Percentiles rank a stretch among this genome's conserved stretches.
Conservation (phyloP, 805 yeast species). For the Saccharomyces paradoxus region DNA sequence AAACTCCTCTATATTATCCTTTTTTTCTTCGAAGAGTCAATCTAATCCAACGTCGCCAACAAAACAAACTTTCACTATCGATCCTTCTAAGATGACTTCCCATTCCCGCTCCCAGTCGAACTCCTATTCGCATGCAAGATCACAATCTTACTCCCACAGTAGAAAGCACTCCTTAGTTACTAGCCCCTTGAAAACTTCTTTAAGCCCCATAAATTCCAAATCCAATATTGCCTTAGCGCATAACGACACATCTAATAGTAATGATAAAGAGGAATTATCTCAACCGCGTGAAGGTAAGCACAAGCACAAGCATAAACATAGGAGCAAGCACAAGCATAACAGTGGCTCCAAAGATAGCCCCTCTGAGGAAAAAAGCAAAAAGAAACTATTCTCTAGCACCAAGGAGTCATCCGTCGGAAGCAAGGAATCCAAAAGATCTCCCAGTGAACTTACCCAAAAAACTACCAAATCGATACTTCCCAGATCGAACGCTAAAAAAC, state of each 20-base stretch:
- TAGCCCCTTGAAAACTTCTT: slow-evolving; percentile 24
- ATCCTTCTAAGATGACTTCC: slow-evolving; percentile 4
- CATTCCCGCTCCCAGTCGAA: not conserved
- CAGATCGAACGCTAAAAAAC: slow-evolving; percentile 40
- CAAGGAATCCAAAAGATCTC: slow-evolving; percentile 29
- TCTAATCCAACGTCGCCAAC: slow-evolving; percentile 11
- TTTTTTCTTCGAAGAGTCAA: slow-evolving; percentile 29
- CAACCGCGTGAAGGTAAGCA: not conserved
- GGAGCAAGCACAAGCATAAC: not conserved
- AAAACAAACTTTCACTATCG: not conserved
- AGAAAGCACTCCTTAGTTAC: slow-evolving; percentile 6
- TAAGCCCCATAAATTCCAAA: not conserved
- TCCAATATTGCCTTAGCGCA: not conserved
- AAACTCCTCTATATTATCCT: slow-evolving; percentile 53
- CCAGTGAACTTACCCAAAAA: slow-evolving; percentile 28
- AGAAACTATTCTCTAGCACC: not conserved
- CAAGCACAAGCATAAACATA: not conserved
- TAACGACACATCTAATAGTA: not conserved
- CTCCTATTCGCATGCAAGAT: not conserved
- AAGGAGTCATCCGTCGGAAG: slow-evolving; percentile 6
- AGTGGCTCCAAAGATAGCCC: slow-evolving; percentile 15
- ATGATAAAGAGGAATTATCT: slow-evolving; percentile 27
- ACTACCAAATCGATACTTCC: slow-evolving; percentile 39
- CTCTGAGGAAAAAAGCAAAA: not conserved
- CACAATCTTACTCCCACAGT: slow-evolving; percentile 1